Evolutionary conservation across 257 asterid species (phyloP).

Genomic region (Przewalskia tangutica): DNA sequence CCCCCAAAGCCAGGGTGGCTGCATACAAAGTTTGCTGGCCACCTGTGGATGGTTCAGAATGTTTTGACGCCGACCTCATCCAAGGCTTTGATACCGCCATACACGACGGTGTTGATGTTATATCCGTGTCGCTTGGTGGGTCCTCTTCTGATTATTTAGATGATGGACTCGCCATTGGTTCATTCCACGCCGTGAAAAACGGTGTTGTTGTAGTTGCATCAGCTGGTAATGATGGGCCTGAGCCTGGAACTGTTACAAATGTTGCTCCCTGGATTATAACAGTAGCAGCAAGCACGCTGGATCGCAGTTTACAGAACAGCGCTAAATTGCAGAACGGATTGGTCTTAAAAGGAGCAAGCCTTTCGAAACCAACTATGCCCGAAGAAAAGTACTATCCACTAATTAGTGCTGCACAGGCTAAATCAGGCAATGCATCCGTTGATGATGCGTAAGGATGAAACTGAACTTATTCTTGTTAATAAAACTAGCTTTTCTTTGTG

Average conservation of each 20-base stretch:
- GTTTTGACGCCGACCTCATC: conserved; percentile 49
- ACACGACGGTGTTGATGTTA: conserved; percentile 61
- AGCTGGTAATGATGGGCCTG: conserved; percentile 50
- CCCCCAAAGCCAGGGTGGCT: conserved; percentile 66
- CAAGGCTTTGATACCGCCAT: conserved; percentile 53
- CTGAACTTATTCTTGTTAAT: background rate
- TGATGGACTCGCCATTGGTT: conserved; percentile 40
- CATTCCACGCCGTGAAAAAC: conserved; percentile 50
- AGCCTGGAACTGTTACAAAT: conserved; percentile 26
- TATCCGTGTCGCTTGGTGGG: conserved; percentile 61
- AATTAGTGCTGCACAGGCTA: conserved; percentile 26
- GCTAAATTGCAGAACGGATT: conserved; percentile 25
- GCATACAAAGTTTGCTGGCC: conserved; percentile 60
- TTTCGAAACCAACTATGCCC: conserved; percentile 27
- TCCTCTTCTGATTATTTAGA: background rate
- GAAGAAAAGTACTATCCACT: conserved; percentile 19
- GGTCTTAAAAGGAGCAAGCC: conserved; percentile 28
- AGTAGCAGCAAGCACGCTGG: conserved; percentile 65
- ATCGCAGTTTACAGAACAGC: conserved; percentile 20
- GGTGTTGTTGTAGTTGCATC: conserved; percentile 45
- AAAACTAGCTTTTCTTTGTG: too few relatives aligned
- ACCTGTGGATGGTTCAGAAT: background rate
- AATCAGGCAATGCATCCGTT: conserved; percentile 13
- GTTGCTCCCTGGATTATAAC: conserved; percentile 69
- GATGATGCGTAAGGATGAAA: conserved; percentile 31